Base-by-base conservation (phyloP, 148 eudicot species). In the Rhododendron ferrugineum region DNA sequence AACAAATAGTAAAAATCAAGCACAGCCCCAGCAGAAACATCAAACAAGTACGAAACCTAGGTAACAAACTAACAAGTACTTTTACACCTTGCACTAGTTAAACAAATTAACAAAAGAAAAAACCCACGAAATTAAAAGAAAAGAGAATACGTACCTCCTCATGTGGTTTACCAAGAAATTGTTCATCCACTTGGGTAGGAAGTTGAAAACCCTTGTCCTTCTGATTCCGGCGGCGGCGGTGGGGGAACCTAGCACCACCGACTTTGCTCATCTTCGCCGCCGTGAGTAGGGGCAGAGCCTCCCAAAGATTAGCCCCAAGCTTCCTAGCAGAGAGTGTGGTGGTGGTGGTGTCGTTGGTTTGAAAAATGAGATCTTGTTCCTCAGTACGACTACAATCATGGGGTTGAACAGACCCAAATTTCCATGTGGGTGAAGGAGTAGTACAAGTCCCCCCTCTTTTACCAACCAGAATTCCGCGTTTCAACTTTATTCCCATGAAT, bases 341-440 rank as follows among this genome's bases (percentile, higher is more conserved):
- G 30, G 54, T 10, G 16, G 54, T 14, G 16, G 44, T 62, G 82
- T 49, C 52, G 37, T 30, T 78, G 75, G 15, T 68, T 62, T 86
- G 68, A 20, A 79, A 87, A 2, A 73, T 87, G 75, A 80, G 83
- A 88, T 87, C 85, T 76, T 72, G 44, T 40, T n/a, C 34, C 34
- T 66, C 11, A 11, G 73, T 66, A 3, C 73, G 3, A 11, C 32
- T 56, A 13, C 87, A 68, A 46, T 84, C 86, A 82, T 84, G 85
- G 62, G 84, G 36, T 58, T 87, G 88, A 87, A 86, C 68, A 74
- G 86, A 70, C 84, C 89, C 89, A 83, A 91, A 84, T 83, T 78
- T 91, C 97, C 97, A 94, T 28, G 90, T 92, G n/a, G 98, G 95
- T 64, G 98, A 90, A 49, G 98, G 98, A 18, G 98, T 96, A 72